These are phyloP conservation scores for Hevea brasiliensis DNA, from an alignment of 345 rosid genomes.

Conservation along the genomic window DNA sequence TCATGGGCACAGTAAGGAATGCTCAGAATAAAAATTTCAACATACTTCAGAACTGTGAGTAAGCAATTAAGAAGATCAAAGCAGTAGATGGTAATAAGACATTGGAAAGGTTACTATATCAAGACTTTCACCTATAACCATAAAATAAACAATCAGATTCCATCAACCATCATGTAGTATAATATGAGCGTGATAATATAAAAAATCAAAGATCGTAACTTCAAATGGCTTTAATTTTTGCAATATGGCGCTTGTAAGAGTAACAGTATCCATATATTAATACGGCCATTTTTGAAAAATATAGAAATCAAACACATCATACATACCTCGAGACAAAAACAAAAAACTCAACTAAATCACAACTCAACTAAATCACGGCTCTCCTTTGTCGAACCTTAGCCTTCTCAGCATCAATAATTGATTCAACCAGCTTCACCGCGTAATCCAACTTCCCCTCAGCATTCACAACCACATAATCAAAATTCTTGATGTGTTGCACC, in stretches of 20 bases:
- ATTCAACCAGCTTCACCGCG: conserved; percentile 61
- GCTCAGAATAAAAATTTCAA: neutral
- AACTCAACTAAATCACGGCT: conserved; percentile 47
- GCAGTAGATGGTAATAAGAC: neutral
- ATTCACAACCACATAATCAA: conserved; percentile 85
- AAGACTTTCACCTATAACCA: neutral
- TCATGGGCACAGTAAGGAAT: neutral
- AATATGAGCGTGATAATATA: neutral
- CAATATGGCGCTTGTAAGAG: neutral
- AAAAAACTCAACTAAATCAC: conserved; percentile 37
- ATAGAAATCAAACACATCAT: conserved; percentile 10
- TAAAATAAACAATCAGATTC: neutral
- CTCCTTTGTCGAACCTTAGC: conserved; percentile 71
- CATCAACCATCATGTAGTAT: neutral
- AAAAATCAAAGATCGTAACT: neutral
- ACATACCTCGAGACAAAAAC: conserved; percentile 1
- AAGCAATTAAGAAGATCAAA: neutral
- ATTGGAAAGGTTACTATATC: neutral
- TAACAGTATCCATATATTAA: neutral
- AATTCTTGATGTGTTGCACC: conserved; percentile 56
- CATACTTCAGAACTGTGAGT: neutral
- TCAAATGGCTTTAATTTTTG: neutral
- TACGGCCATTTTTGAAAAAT: neutral
- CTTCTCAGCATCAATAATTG: conserved; percentile 92
- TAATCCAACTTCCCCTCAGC: conserved; percentile 74